phyloP scores from a whole-genome alignment of 2,329 filamentous ascomycete genomes.

The Periconia sp. region DNA sequence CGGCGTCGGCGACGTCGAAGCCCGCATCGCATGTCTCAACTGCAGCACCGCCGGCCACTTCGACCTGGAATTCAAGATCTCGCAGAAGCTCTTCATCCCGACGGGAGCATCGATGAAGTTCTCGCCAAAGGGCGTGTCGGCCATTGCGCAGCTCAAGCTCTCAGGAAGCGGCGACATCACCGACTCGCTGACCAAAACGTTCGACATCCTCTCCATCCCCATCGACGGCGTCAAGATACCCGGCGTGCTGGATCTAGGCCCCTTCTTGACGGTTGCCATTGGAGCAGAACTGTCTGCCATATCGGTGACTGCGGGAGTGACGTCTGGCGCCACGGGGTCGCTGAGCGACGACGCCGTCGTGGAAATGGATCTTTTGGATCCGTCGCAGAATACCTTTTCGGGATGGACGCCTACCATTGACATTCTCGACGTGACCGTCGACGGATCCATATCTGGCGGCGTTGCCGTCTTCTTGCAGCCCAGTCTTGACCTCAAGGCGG shows the following conservation, averaged over 20 bases:
- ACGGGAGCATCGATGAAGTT: slow-evolving; percentile 23
- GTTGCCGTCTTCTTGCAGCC: slow-evolving; percentile 18
- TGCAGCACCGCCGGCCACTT: slow-evolving; percentile 28
- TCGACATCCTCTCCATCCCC: slow-evolving; percentile 21
- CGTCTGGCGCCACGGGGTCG: slow-evolving; percentile 15
- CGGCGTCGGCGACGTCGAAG: slow-evolving; percentile 8
- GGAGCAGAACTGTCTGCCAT: slow-evolving; percentile 20
- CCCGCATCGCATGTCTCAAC: slow-evolving; percentile 18
- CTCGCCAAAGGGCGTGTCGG: slow-evolving; percentile 23
- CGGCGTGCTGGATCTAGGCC: slow-evolving; percentile 26
- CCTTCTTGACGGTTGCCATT: slow-evolving; percentile 21
- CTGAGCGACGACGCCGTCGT: slow-evolving; percentile 20
- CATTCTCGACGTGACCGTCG: slow-evolving; percentile 14
- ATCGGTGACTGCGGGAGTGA: slow-evolving; percentile 14
- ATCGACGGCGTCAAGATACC: slow-evolving; percentile 23
- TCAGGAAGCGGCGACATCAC: slow-evolving; percentile 15
- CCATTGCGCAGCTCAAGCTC: slow-evolving; percentile 21
- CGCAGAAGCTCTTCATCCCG: slow-evolving; percentile 21
- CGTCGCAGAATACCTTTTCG: slow-evolving; percentile 20
- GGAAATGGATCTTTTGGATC: slow-evolving; percentile 22
- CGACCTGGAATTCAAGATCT: slow-evolving; percentile 26
- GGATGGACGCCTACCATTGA: slow-evolving; percentile 23
- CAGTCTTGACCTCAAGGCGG: slow-evolving; percentile 20
- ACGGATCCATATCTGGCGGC: slow-evolving; percentile 19
- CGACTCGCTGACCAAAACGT: slow-evolving; percentile 16